A percentile compares a stretch with the other conserved stretches of the same genome.
Evolutionary conservation across 2,329 filamentous ascomycete species (phyloP).

Genomic region (Ambrosiella beaveri): DNA sequence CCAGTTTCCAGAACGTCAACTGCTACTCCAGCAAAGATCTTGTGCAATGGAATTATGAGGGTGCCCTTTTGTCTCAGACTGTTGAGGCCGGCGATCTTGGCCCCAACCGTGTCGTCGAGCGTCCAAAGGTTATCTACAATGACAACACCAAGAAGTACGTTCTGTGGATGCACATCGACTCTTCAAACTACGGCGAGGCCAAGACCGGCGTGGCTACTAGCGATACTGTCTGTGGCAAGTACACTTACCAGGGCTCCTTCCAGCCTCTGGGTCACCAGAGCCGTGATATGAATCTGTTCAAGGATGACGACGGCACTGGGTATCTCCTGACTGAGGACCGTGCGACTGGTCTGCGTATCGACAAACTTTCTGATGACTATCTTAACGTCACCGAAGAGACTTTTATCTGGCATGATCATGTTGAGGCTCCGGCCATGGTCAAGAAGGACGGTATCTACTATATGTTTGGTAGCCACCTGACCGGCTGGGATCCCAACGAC

Average conservation of each 20-base stretch:
- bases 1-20: conserved; percentile 45
- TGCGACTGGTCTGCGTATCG: conserved; percentile 38
- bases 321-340: conserved; percentile 48
- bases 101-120: conserved; percentile 43
- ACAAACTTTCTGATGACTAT: conserved; percentile 39
- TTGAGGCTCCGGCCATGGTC: conserved; percentile 45
- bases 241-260: conserved; percentile 24
- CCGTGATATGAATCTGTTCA: conserved; percentile 42
- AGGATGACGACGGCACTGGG: conserved; percentile 41
- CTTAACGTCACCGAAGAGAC: conserved; percentile 30
- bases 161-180: conserved; percentile 54
- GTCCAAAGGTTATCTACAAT: conserved; percentile 54
- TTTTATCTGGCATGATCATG: conserved; percentile 35
- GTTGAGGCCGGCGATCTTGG: conserved; percentile 37
- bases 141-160: conserved; percentile 46
- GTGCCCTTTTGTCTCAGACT: conserved; percentile 38
- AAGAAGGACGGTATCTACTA: conserved; percentile 45
- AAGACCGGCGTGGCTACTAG: conserved; percentile 46
- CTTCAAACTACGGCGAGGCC: conserved; percentile 41
- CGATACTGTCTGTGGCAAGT: conserved; percentile 41
- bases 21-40: conserved; percentile 49
- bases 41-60: conserved; percentile 45
- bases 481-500: conserved; percentile 44
- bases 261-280: conserved; percentile 23
- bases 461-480: conserved; percentile 43